Evolutionary conservation across 2,329 filamentous ascomycete species (phyloP), one percentile per base, ranked within the genome.

Genomic region (Trichothecium roseum): DNA sequence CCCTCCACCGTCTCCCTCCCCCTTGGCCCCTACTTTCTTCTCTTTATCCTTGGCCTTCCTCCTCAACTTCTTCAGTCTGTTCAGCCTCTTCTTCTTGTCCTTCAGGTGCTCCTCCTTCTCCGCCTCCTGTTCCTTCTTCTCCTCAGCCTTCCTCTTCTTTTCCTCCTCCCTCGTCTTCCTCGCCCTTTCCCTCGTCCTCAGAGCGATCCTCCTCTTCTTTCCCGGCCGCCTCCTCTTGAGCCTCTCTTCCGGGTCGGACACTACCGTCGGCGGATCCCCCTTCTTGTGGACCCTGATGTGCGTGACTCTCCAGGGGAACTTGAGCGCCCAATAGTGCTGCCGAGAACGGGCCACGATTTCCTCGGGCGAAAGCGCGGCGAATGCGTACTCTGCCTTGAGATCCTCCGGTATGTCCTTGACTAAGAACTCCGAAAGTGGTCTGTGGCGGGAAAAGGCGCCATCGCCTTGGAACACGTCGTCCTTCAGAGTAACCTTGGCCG

Each of bases 41-140:
- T 68, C 68, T 50, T 64, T 73, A 42, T 67, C 71, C 55, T 78
- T 78, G 30, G 66, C 63, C 46, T 67, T 65, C 47, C 66, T 63
- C 52, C 73, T 71, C 40, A 77, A 45, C 58, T 79, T 78, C 60
- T 72, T 77, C 45, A 68, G 52, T 38, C 71, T 56, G 45, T 80
- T 80, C 42, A 75, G 49, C 43, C 72, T 62, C 56, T 75, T 75
- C 59, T 75, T 76, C 62, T 75, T 75, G 39, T 73, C 69, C 45
- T 55, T 61, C 43, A 74, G 66, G 47, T 75, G 72, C 53, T 74
- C 78, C 14, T 61, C 59, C 37, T 60, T 55, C 43, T 58, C 62
- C 18, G 49, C 54, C 4, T 49, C 55, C 38, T 62, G 49, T 20
- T 60, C 58, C 38, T 51, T 59, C 42, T 64, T 60, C 44, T 56